These are phyloP conservation scores for Debaryomycetaceae sp. DNA, from an alignment of 1,139 yeast species.

Conservation along the genomic window DNA sequence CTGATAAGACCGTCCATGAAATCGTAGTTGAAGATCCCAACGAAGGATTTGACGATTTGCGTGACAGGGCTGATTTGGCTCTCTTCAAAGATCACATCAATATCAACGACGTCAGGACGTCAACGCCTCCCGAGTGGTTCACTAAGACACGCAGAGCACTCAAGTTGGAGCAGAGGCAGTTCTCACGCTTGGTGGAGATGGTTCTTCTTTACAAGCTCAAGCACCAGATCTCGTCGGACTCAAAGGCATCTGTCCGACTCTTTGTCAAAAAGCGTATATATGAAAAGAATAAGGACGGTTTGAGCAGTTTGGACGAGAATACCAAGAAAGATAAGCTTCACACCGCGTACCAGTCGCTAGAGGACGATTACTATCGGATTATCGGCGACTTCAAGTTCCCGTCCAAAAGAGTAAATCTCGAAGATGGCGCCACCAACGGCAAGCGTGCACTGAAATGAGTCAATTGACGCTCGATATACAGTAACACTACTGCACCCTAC, in stretches of 20 bases:
- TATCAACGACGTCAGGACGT: conserved; percentile 18
- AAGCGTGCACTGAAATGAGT: not conserved
- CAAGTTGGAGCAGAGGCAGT: conserved; percentile 78
- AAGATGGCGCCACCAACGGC: not conserved
- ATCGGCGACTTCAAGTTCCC: conserved; percentile 33
- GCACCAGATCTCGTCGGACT: conserved; percentile 18
- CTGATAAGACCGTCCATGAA: conserved; percentile 56
- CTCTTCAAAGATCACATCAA: conserved; percentile 31
- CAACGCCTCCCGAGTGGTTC: conserved; percentile 40
- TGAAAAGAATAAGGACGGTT: conserved; percentile 74
- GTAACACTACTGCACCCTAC: not conserved
- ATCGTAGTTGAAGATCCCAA: conserved; percentile 94
- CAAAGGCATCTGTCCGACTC: conserved; percentile 45
- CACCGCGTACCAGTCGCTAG: conserved; percentile 66
- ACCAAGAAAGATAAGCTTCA: conserved; percentile 68
- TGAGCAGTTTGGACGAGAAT: conserved; percentile 59
- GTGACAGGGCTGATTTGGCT: conserved; percentile 77
- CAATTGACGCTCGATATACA: not conserved
- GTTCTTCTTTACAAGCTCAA: conserved; percentile 47
- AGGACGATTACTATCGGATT: conserved; percentile 65
- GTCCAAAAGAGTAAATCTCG: conserved; percentile 1
- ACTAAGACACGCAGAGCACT: conserved; percentile 28
- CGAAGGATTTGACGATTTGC: conserved; percentile 84
- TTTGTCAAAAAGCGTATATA: conserved; percentile 71
- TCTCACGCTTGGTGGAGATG: conserved; percentile 76